Conservation (phyloP, 257 asterid species). For the Leonotis leonurus region DNA sequence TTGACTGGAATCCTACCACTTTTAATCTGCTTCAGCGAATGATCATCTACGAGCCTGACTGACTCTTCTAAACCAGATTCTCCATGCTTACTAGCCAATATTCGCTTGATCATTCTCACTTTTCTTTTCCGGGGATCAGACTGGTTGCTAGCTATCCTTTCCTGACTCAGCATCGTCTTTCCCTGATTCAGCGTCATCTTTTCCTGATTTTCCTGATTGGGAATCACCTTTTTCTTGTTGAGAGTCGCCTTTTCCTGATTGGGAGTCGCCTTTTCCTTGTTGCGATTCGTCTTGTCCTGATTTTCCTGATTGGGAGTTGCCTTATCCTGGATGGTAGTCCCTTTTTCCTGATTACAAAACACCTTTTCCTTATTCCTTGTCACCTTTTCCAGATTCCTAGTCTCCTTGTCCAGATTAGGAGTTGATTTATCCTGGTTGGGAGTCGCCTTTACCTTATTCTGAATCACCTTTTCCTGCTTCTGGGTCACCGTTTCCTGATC, state of each 20-base stretch:
- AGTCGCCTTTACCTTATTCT: not conserved
- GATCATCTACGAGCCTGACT: constrained; percentile 24
- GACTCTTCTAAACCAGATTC: constrained; percentile 28
- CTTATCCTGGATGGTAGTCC: not conserved
- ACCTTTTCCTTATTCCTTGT: not conserved
- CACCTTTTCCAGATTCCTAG: not conserved
- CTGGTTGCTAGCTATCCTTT: constrained; percentile 12
- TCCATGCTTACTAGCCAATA: constrained; percentile 12
- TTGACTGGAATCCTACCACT: constrained; percentile 23
- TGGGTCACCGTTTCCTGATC: not conserved
- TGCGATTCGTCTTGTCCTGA: not conserved
- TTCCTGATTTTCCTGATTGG: constrained; percentile 5
- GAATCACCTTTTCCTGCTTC: not conserved
- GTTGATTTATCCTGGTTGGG: not conserved
- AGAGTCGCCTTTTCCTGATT: not conserved
- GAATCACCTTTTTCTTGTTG: not conserved
- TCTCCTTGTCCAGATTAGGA: not conserved
- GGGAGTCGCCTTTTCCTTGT: not conserved
- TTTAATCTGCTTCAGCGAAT: constrained; percentile 15
- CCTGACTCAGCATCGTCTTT: not conserved
- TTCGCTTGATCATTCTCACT: constrained; percentile 11
- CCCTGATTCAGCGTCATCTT: not conserved
- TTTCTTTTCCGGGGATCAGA: constrained; percentile 19
- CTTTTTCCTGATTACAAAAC: not conserved
- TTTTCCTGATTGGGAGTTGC: not conserved